These are phyloP conservation scores for Tetraselmis chui DNA, from an alignment of 139 green algal genomes.

Conservation along the genomic window DNA sequence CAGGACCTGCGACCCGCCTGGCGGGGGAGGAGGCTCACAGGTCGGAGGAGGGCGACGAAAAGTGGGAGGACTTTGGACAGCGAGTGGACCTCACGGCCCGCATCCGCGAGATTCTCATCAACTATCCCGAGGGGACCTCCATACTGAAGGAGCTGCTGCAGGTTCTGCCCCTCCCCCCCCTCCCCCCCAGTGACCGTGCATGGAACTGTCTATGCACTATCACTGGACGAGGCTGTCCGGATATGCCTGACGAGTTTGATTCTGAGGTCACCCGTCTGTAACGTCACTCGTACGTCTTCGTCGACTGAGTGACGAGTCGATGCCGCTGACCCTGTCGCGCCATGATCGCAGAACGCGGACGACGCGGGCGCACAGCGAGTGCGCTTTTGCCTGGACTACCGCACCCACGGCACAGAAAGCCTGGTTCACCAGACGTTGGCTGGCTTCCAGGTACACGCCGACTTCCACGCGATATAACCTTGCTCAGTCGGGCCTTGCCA, in stretches of 20 bases:
- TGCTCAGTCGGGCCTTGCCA: too few relatives aligned
- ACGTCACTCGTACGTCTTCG: background rate
- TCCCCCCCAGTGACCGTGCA: background rate
- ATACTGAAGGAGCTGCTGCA: slow-evolving; percentile 77
- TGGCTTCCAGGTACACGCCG: background rate
- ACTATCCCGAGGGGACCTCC: slow-evolving; percentile 70
- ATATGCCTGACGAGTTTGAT: background rate
- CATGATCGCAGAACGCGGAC: slow-evolving; percentile 63
- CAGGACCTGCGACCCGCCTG: too few relatives aligned
- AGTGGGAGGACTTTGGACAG: slow-evolving; percentile 54
- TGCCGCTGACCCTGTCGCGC: background rate
- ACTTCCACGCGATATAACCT: too few relatives aligned
- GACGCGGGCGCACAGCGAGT: slow-evolving; percentile 45
- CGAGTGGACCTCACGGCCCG: slow-evolving; percentile 59
- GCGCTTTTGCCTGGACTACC: slow-evolving; percentile 47
- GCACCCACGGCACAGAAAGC: slow-evolving; percentile 25
- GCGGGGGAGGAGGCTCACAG: too few relatives aligned
- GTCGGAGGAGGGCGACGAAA: background rate
- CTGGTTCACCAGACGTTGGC: background rate
- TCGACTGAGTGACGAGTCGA: background rate
- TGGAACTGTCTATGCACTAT: too few relatives aligned
- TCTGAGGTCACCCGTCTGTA: background rate
- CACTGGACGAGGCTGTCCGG: background rate
- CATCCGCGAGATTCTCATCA: slow-evolving; percentile 59
- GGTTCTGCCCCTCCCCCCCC: slow-evolving; percentile 8